Evolutionary conservation across 1,284 basidiomycete species (phyloP).

Genomic region (Sphagnurus paluster): DNA sequence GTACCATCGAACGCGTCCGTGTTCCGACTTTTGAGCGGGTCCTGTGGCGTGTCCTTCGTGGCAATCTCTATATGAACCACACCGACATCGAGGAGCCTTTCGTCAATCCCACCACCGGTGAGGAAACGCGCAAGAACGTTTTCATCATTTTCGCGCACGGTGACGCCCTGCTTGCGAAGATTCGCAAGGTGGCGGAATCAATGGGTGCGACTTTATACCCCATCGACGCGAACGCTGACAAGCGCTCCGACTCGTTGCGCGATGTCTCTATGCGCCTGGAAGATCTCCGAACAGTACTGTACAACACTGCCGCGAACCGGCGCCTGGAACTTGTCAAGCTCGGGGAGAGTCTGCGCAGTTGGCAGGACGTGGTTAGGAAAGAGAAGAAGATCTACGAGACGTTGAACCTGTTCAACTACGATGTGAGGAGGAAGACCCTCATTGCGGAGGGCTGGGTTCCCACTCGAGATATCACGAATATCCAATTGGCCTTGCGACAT

Average conservation of each 20-base stretch:
- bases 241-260: constrained; percentile 86
- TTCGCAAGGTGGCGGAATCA: constrained; percentile 97
- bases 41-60: constrained; percentile 96
- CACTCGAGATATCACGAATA: constrained; percentile 83
- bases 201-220: constrained; percentile 98
- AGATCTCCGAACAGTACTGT: constrained; percentile 89
- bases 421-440: constrained; percentile 90
- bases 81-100: constrained; percentile 95
- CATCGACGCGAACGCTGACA: constrained; percentile 93
- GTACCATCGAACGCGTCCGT: constrained; percentile 92
- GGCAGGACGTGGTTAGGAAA: constrained; percentile 93
- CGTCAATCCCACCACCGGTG: constrained; percentile 80
- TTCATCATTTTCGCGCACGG: constrained; percentile 99
- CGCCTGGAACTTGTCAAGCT: constrained; percentile 85
- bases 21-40: constrained; percentile 96
- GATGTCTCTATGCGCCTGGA: constrained; percentile 91
- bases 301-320: constrained; percentile 87
- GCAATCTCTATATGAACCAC: constrained; percentile 99
- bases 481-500: constrained; percentile 87
- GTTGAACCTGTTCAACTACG: constrained; percentile 93
- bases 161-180: constrained; percentile 90
- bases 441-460: constrained; percentile 99
- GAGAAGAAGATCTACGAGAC: constrained; percentile 97
- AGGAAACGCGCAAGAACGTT: constrained; percentile 93
- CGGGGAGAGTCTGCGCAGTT: constrained; percentile 84